Conservation (phyloP, 352 stramenopile genomes). For the Thalassiosira ordinaria region DNA sequence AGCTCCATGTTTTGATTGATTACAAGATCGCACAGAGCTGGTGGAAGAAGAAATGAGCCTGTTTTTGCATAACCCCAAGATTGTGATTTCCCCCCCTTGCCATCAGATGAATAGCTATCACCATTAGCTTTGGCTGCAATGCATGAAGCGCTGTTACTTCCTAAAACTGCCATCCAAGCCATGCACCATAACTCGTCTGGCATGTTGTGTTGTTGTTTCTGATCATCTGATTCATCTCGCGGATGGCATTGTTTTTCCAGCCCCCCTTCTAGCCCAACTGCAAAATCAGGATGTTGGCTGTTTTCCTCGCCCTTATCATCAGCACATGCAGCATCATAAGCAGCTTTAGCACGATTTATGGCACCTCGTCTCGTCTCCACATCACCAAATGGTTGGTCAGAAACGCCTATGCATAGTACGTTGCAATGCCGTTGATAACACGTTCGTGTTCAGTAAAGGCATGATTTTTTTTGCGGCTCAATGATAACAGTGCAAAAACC, state of each 20-base stretch:
- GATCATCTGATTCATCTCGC: slow-evolving; percentile 24
- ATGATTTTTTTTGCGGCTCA: slow-evolving; percentile 6
- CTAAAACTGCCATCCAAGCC: slow-evolving; percentile 83
- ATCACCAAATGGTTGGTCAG: slow-evolving; percentile 87
- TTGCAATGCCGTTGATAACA: slow-evolving; percentile 33
- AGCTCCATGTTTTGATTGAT: slow-evolving; percentile 84
- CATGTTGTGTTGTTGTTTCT: slow-evolving; percentile 24
- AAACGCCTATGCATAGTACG: slow-evolving; percentile 60
- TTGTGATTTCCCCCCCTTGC: slow-evolving; percentile 22
- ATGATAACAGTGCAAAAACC: not conserved
- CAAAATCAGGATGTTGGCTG: slow-evolving; percentile 66
- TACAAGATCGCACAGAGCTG: slow-evolving; percentile 71
- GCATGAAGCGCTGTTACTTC: slow-evolving; percentile 45
- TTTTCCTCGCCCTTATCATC: slow-evolving; percentile 31
- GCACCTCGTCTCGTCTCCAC: slow-evolving; percentile 82
- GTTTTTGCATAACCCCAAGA: slow-evolving; percentile 78
- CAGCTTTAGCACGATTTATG: slow-evolving; percentile 76
- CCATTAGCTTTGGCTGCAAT: slow-evolving; percentile 45
- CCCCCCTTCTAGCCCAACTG: slow-evolving; percentile 86
- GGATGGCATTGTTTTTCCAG: slow-evolving; percentile 61
- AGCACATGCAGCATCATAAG: slow-evolving; percentile 54
- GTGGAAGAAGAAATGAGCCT: slow-evolving; percentile 82
- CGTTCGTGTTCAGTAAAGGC: slow-evolving; percentile 39
- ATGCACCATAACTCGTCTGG: slow-evolving; percentile 78
- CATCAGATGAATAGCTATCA: slow-evolving; percentile 27